Conservation (phyloP, 1,139 yeast species). For the Pneumocystis oryctolagi region DNA sequence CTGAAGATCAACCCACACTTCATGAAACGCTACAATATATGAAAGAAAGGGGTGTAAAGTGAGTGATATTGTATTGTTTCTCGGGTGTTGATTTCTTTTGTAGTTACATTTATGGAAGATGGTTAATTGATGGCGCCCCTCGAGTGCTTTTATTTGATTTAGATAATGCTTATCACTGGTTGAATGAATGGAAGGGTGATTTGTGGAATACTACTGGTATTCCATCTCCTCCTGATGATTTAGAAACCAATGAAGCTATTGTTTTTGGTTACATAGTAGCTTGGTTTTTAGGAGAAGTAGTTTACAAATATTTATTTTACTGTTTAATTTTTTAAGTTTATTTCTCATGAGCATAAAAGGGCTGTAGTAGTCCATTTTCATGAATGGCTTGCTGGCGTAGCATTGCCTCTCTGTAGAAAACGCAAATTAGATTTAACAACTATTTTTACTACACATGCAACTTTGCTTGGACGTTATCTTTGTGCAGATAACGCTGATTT, state of each 20-base stretch:
- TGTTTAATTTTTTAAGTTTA: conserved; percentile 28
- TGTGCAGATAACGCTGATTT: conserved; percentile 96
- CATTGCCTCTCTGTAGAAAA: conserved; percentile 80
- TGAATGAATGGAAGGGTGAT: conserved; percentile 90
- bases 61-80: conserved; percentile 20
- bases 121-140: conserved; percentile 90
- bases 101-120: conserved; percentile 56
- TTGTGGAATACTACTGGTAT: conserved; percentile 84
- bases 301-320: background rate
- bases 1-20: conserved; percentile 38
- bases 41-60: conserved; percentile 66
- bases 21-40: conserved; percentile 55
- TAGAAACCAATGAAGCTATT: conserved; percentile 83
- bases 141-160: conserved; percentile 77
- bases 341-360: conserved; percentile 61
- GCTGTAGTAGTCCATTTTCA: conserved; percentile 93
- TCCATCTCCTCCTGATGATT: conserved; percentile 81
- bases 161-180: conserved; percentile 50
- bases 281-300: conserved; percentile 79
- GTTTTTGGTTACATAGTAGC: conserved; percentile 85
- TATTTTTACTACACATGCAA: conserved; percentile 94
- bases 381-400: conserved; percentile 97
- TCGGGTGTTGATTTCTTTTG: background rate
- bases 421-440: conserved; percentile 88
- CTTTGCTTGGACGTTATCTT: conserved; percentile 80